Percentiles rank a stretch among this genome's conserved stretches.
Conservation (phyloP, 108 stramenopile species). For the Pseudonitzschia multiseries region DNA sequence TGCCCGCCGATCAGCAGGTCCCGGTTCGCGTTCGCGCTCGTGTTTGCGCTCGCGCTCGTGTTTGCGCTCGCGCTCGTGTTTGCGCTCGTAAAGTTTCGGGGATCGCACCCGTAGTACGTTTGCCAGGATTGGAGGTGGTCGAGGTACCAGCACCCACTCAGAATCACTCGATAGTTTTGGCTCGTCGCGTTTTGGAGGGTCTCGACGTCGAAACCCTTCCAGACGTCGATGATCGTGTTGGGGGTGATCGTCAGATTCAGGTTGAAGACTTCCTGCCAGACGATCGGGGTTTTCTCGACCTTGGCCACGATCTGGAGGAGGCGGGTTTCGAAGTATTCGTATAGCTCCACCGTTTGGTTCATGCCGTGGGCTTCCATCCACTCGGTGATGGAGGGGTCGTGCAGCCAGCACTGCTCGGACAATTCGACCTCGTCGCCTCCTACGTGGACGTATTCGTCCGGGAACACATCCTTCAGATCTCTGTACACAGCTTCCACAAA, state of each 20-base stretch:
- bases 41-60: too few species aligned
- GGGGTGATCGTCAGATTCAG: slow-evolving; percentile 34
- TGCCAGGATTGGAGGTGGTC: slow-evolving; percentile 57
- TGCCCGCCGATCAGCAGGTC: slow-evolving; percentile 66
- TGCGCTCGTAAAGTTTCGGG: slow-evolving; percentile 39
- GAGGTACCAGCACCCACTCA: slow-evolving; percentile 68
- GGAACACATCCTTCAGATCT: slow-evolving; percentile 42
- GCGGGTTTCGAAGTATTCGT: slow-evolving; percentile 43
- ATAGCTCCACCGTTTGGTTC: slow-evolving; percentile 26
- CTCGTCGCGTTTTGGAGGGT: slow-evolving; percentile 37
- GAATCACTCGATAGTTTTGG: slow-evolving; percentile 27
- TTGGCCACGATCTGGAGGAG: slow-evolving; percentile 27
- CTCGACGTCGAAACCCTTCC: slow-evolving; percentile 46
- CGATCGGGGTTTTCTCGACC: slow-evolving; percentile 42
- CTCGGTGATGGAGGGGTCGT: slow-evolving; percentile 15
- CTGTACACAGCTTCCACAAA: slow-evolving; percentile 46
- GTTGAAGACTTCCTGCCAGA: slow-evolving; percentile 76
- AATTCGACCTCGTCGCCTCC: slow-evolving; percentile 76
- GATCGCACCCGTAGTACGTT: slow-evolving; percentile 48
- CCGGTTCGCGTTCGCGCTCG: too few species aligned
- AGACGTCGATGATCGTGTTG: slow-evolving; percentile 52
- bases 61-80: too few species aligned
- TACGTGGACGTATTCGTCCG: slow-evolving; percentile 58
- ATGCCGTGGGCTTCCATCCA: slow-evolving; percentile 50
- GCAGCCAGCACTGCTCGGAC: slow-evolving; percentile 40